Percentiles rank a stretch among this genome's conserved stretches.
phyloP scores from a whole-genome alignment of 169 alveolate species.

The Eimeria acervulina region DNA sequence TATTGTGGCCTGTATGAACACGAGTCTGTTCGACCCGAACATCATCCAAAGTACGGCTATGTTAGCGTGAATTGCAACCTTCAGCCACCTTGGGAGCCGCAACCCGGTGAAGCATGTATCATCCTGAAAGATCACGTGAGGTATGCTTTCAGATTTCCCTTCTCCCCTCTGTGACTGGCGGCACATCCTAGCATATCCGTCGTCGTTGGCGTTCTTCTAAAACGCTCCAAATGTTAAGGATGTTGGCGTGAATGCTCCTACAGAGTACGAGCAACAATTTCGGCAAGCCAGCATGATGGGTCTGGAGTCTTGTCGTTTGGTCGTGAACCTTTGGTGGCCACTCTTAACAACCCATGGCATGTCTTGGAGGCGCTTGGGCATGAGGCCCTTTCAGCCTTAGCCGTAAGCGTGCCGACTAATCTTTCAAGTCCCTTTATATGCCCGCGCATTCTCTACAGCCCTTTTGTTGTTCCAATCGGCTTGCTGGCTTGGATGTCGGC shows the following conservation, averaged over 20 bases:
- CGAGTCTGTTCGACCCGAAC: slow-evolving; percentile 80
- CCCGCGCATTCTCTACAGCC: background rate
- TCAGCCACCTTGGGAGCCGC: slow-evolving; percentile 56
- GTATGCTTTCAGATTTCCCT: background rate
- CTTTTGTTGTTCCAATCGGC: background rate
- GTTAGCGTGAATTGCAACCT: slow-evolving; percentile 62
- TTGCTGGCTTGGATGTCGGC: background rate
- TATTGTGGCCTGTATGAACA: slow-evolving; percentile 74
- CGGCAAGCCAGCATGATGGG: slow-evolving; percentile 8
- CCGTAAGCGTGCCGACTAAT: slow-evolving; percentile 23
- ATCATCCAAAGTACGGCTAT: slow-evolving; percentile 68
- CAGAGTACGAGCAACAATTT: slow-evolving; percentile 76
- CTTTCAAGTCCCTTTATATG: background rate
- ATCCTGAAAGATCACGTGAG: slow-evolving; percentile 78
- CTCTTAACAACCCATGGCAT: slow-evolving; percentile 79
- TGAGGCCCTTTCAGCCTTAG: slow-evolving; percentile 34
- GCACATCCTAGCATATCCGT: background rate
- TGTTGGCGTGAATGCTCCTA: background rate
- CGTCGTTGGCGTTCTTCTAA: background rate
- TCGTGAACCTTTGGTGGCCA: slow-evolving; percentile 69
- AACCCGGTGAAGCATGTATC: slow-evolving; percentile 67
- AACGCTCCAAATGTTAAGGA: background rate
- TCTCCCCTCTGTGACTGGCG: background rate
- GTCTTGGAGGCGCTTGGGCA: slow-evolving; percentile 66
- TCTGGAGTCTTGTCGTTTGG: slow-evolving; percentile 17